Evolutionary conservation across 345 rosid species (phyloP).

Genomic region (Gynandropsis gynandra): DNA sequence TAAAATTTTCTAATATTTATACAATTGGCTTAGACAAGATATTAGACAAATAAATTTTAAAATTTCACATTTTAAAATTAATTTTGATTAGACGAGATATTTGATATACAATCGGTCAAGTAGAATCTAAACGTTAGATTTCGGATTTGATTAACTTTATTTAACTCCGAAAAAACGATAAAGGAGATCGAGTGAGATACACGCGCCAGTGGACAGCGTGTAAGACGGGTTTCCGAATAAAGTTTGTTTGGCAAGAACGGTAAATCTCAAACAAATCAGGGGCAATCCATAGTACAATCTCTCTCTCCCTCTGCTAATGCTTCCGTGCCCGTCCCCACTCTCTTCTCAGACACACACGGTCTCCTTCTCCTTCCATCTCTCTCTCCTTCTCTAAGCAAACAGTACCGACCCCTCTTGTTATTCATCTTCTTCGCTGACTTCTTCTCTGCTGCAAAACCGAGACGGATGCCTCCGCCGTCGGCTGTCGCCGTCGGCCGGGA

Average conservation of each 20-base stretch:
- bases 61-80: too few species aligned
- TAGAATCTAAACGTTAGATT: too few species aligned
- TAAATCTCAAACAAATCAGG: constrained; percentile 1
- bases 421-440: constrained; percentile 15
- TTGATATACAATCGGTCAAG: too few species aligned
- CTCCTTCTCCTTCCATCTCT: constrained; percentile 6
- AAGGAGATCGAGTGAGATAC: too few species aligned
- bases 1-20: too few species aligned
- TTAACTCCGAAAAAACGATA: too few species aligned
- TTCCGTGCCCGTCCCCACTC: constrained; percentile 26
- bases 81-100: too few species aligned
- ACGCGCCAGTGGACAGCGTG: too few species aligned
- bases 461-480: constrained; percentile 31
- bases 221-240: too few species aligned
- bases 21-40: too few species aligned
- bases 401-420: constrained; percentile 14
- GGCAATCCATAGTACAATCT: neutral
- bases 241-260: neutral
- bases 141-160: too few species aligned
- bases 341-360: constrained; percentile 3
- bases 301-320: constrained; percentile 9
- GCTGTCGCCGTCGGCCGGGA: constrained; percentile 23
- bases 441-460: constrained; percentile 20
- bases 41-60: too few species aligned
- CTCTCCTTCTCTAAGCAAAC: constrained; percentile 19